phyloP scores from a whole-genome alignment of 2,329 filamentous ascomycete genomes.

The Ophiobolus disseminans region DNA sequence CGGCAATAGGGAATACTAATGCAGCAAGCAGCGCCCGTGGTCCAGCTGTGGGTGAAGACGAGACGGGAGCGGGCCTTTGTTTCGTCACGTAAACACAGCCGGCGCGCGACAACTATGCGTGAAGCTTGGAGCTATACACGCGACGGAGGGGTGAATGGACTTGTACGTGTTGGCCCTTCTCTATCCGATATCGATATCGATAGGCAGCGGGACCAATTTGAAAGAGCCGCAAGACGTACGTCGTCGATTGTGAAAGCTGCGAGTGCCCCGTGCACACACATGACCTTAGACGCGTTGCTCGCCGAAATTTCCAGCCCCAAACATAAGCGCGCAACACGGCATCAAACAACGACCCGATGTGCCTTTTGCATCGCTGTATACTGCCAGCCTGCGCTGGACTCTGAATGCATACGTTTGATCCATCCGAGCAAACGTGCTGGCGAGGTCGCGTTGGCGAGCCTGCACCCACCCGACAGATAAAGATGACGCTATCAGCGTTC shows the following conservation, averaged over 20 bases:
- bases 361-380: background rate
- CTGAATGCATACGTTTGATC: too few relatives aligned
- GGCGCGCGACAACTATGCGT: too few relatives aligned
- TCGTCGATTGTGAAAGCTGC: background rate
- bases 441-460: too few relatives aligned
- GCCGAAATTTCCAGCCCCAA: background rate
- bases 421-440: too few relatives aligned
- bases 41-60: background rate
- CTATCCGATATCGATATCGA: conserved; percentile 14
- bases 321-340: background rate
- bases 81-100: conserved; percentile 9
- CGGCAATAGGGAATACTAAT: background rate
- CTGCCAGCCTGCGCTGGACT: too few relatives aligned
- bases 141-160: conserved; percentile 3
- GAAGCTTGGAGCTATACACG: too few relatives aligned
- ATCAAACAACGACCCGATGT: background rate
- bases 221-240: conserved; percentile 4
- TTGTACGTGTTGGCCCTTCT: background rate
- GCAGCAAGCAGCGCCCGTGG: background rate
- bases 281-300: conserved; percentile 3
- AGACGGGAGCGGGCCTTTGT: conserved; percentile 4
- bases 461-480: too few relatives aligned
- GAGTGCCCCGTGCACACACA: background rate
- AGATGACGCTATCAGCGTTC: too few relatives aligned
- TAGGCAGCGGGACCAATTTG: conserved; percentile 5